Base-by-base conservation (phyloP, 2,329 filamentous ascomycete genomes). In the Arthrobotrys pseudoclavata region DNA sequence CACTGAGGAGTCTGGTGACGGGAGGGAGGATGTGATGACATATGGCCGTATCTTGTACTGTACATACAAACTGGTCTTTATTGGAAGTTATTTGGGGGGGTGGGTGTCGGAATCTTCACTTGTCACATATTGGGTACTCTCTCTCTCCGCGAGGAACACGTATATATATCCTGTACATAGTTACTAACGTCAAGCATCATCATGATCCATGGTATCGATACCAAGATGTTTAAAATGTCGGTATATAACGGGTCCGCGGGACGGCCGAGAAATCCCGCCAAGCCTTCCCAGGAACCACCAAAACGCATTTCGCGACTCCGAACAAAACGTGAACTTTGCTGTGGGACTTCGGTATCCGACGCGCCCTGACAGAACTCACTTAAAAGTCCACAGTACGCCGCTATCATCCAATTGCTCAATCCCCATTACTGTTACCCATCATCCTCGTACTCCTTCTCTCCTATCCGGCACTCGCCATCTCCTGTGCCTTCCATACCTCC, bases 261-360 rank as follows among this genome's bases (percentile, higher is more conserved):
- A 24, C 66, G 26, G 67, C 67, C 53, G 67, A 55, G 34, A 42
- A 45, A 70, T 45, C 57, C 45, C 55, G 62, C 70, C 70, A 75
- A 75, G 70, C 53, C 22, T 62, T 18, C 45, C 50, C 62, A 48
- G 63, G 26, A 61, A 48, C 67, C 62, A 45, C 60, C 15, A 74
- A 53, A 60, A 40, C 50, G 18, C 40, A 42, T 26, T 60, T 60
- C 50, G 50, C 64, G 22, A 69, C 53, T 24, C 34, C 52, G 26
- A 69, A 50, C 57, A 53, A 53, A 53, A 50, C 29, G 37, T 45
- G 50, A 60, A 60, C 22, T 18, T 13, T 52, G 26, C 31, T 60
- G 47, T 60, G 72, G 72, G 42, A 76, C 50, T 76, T 76, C 72
- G 72, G 72, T 50, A 70, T 69, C 72, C 72, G 72, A 50, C 29